Percentiles rank a stretch among this genome's conserved stretches.
Evolutionary conservation across 2,329 filamentous ascomycete species (phyloP).

Genomic region (Berkeleyomyces rouxiae): DNA sequence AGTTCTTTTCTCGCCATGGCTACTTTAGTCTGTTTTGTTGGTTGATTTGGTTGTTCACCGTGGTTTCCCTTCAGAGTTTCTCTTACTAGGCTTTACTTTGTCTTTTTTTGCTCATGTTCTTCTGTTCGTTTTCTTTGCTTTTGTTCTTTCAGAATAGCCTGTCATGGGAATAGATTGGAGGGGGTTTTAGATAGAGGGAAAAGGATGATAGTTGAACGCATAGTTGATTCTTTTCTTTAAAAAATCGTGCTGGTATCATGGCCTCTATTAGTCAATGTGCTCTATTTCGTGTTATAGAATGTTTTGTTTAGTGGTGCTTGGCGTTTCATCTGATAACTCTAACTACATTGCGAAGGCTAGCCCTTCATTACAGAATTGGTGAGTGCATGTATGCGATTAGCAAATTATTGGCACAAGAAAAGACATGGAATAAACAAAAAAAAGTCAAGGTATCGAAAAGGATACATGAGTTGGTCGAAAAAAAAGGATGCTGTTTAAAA

Average conservation of each 20-base stretch:
- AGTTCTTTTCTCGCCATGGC: not conserved
- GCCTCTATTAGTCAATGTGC: too few species aligned
- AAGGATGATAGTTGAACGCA: not conserved
- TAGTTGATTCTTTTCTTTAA: not conserved
- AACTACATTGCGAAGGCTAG: not conserved
- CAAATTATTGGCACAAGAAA: not conserved
- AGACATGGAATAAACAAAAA: not conserved
- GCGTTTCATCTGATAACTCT: not conserved
- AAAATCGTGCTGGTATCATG: not conserved
- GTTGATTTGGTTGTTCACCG: too few species aligned
- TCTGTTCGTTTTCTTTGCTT: constrained; percentile 1
- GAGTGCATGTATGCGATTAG: not conserved
- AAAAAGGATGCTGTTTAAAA: not conserved
- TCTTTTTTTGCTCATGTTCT: not conserved
- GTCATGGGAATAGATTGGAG: not conserved
- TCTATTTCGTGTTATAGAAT: too few species aligned
- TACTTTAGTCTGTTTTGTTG: too few species aligned
- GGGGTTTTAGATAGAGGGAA: not conserved
- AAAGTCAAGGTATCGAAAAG: not conserved
- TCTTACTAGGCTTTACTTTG: too few species aligned
- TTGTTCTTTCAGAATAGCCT: not conserved
- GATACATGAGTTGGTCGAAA: not conserved
- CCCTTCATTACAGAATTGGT: too few species aligned
- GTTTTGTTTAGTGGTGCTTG: not conserved
- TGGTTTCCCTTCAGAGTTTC: too few species aligned